Evolutionary conservation across 2,329 filamentous ascomycete species (phyloP).

Genomic region (Penicillium sp.): DNA sequence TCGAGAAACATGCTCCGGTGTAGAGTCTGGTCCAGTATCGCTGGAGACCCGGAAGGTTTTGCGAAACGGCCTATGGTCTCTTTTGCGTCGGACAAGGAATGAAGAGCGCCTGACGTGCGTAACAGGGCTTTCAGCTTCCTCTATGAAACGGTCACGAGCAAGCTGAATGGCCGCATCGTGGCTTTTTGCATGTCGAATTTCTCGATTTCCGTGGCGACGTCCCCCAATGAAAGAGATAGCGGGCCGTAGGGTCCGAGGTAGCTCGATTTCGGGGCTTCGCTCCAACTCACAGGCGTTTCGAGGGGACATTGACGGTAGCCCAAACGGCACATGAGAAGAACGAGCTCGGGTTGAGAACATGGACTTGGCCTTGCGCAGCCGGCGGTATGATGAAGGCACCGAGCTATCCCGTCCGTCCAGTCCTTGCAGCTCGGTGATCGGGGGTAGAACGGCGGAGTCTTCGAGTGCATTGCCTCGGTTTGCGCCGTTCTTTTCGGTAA

Average conservation of each 20-base stretch:
- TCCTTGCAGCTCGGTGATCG: conserved; percentile 38
- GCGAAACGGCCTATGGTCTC: conserved; percentile 42
- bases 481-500: conserved; percentile 1
- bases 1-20: conserved; percentile 9
- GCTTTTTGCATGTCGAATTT: conserved; percentile 32
- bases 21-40: conserved; percentile 26
- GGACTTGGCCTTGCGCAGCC: conserved; percentile 52
- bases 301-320: conserved; percentile 15
- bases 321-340: conserved; percentile 28
- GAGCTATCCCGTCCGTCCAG: conserved; percentile 44
- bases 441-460: conserved; percentile 27
- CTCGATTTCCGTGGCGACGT: conserved; percentile 22
- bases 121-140: conserved; percentile 27
- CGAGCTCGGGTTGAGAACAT: conserved; percentile 50
- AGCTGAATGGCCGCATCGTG: conserved; percentile 48
- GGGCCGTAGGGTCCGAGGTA: conserved; percentile 39
- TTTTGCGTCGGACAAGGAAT: conserved; percentile 29
- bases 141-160: conserved; percentile 45
- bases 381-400: conserved; percentile 52
- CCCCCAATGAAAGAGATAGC: conserved; percentile 49
- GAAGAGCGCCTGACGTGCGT: conserved; percentile 31
- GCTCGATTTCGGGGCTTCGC: conserved; percentile 23
- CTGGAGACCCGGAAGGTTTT: conserved; percentile 41
- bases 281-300: conserved; percentile 21
- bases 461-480: conserved; percentile 15